Conservation (phyloP, 2,329 filamentous ascomycete genomes). For the Pseudohalonectria lignicola region DNA sequence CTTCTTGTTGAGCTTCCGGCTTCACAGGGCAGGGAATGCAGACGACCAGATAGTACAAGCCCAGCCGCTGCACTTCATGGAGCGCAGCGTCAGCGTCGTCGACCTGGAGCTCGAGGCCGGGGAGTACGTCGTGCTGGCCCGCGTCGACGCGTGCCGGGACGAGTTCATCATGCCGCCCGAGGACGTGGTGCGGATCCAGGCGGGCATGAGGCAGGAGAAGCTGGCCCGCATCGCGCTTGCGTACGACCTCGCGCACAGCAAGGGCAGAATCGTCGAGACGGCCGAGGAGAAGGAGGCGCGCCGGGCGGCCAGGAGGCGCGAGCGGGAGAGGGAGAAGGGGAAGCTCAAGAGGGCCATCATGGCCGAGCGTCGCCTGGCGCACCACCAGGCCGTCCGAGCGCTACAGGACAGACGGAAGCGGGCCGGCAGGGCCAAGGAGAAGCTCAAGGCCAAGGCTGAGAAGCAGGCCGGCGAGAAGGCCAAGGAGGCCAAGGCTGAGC, state of each 20-base stretch:
- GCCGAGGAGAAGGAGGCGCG: constrained; percentile 36
- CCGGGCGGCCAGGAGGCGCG: constrained; percentile 31
- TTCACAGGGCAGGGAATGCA: constrained; percentile 18
- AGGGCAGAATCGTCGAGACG: constrained; percentile 39
- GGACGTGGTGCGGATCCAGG: constrained; percentile 43
- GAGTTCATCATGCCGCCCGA: constrained; percentile 33
- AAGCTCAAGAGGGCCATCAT: constrained; percentile 31
- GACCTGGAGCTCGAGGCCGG: constrained; percentile 47
- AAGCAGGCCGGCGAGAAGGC: constrained; percentile 24
- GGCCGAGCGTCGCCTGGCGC: constrained; percentile 21
- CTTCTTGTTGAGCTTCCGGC: constrained; percentile 27
- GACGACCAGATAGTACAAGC: constrained; percentile 51
- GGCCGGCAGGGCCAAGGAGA: constrained; percentile 7
- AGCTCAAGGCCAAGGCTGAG: constrained; percentile 17
- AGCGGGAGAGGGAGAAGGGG: constrained; percentile 36
- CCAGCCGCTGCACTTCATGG: constrained; percentile 47
- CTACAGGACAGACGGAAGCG: constrained; percentile 24
- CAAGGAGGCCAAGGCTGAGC: constrained; percentile 8
- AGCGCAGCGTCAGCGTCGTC: constrained; percentile 41
- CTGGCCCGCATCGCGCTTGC: constrained; percentile 45
- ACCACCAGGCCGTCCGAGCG: constrained; percentile 22
- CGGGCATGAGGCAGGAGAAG: constrained; percentile 41
- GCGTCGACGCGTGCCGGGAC: constrained; percentile 38
- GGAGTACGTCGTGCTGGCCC: constrained; percentile 45
- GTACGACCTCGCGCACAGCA: constrained; percentile 50